Conservation (phyloP, 495 filamentous ascomycete species). For the Neurospora sp. region DNA sequence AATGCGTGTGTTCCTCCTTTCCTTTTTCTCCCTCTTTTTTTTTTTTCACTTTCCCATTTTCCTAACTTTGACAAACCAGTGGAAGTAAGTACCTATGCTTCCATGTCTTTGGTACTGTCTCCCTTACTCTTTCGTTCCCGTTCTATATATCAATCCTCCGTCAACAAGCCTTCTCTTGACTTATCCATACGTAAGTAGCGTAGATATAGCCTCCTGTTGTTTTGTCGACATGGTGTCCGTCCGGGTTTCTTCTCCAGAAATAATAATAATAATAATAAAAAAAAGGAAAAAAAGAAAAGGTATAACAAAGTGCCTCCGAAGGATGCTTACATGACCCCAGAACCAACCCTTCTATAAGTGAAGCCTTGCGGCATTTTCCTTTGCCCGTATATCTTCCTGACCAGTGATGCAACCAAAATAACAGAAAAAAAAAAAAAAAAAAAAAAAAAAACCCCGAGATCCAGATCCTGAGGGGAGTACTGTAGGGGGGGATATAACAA, state of each 20-base stretch:
- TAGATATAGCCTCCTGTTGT: neutral
- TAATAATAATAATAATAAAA: no score
- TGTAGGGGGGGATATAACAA: neutral
- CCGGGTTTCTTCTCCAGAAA: neutral
- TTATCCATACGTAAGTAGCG: neutral
- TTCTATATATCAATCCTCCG: neutral
- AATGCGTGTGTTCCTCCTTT: neutral
- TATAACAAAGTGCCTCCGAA: constrained; percentile 4
- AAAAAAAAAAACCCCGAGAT: neutral
- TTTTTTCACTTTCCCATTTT: neutral
- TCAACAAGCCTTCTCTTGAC: neutral
- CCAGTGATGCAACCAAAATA: neutral
- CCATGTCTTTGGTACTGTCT: neutral
- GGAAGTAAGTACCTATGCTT: neutral
- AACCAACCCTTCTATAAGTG: neutral
- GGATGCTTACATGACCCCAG: neutral
- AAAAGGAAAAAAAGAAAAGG: neutral
- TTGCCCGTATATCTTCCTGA: neutral
- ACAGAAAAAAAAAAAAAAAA: no score
- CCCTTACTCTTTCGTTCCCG: neutral
- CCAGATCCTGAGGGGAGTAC: neutral
- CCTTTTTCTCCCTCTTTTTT: neutral
- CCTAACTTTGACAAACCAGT: neutral
- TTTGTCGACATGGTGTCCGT: neutral
- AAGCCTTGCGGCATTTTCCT: neutral